Base-by-base conservation (phyloP, 2,329 filamentous ascomycete species). In the Cryphonectria naterciae region DNA sequence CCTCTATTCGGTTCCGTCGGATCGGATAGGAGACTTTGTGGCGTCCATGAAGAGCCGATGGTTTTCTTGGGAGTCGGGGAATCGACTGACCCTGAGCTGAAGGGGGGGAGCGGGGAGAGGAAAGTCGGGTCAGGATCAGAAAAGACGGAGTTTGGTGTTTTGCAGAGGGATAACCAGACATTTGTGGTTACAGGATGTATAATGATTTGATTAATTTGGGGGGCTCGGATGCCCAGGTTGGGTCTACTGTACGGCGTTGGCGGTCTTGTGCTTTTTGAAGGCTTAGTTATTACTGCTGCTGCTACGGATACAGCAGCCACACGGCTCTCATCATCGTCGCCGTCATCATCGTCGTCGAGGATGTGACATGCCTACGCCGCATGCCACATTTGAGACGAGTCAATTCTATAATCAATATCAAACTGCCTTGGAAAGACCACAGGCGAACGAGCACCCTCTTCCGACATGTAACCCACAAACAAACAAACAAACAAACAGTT, bases 1-100 rank as follows among this genome's bases (percentile, higher is more conserved):
- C 35, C 81, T 85, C 74, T 88, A 88, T 78, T 86, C 85, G n/a
- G 75, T 81, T 68, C 79, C 79, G 62, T 78, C 78, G 75, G 79
- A 80, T 37, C 77, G 80, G 71, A 75, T 78, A 22, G 65, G 72
- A 28, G 70, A 65, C 13, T 54, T 63, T 46, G 22, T 67, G 2
- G 22, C n/a, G n/a, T 49, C 52, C 10, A 37, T 60, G 28, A 62
- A 61, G 19, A 61, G 58, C 41, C 46, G 58, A 17, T n/a, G 69
- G n/a, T 46, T 41, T 15, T 60, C 49, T 7, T 65, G 37, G 56
- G 13, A 28, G 19, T 28, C 49, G 8, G 52, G 15, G 13, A 22
- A 32, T 13, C 10, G 2, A 3, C 13, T 58, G 1, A 43, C 19
- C 19, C 49, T 54, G 28, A 8, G 22, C 28, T 58, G 25, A 32